Conservation (phyloP, 1,284 basidiomycete species). For the Baeospora myosura region DNA sequence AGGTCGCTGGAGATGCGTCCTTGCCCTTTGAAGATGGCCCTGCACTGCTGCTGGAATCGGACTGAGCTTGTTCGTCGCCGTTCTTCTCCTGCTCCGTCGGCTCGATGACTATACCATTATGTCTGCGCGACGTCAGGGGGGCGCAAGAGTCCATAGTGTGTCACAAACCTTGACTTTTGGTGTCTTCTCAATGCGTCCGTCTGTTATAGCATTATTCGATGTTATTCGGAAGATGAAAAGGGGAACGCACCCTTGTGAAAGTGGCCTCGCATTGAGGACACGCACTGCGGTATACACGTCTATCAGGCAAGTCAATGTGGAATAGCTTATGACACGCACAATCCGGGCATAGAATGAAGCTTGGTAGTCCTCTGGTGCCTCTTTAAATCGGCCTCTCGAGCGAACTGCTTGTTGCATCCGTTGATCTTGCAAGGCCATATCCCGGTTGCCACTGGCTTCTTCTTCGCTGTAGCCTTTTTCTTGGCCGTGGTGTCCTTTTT, state of each 20-base stretch:
- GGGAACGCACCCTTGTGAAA: constrained; percentile 58
- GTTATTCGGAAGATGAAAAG: constrained; percentile 3
- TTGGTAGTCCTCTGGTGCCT: constrained; percentile 72
- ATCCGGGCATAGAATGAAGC: constrained; percentile 59
- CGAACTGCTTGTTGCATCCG: constrained; percentile 71
- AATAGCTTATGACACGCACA: constrained; percentile 38
- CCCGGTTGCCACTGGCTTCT: no score
- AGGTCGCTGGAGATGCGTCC: no score
- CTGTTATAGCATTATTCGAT: constrained; percentile 23
- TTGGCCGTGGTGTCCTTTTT: no score
- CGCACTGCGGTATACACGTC: constrained; percentile 32
- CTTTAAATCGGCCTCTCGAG: constrained; percentile 71
- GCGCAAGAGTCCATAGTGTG: neutral
- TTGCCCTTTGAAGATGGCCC: no score
- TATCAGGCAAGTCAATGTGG: constrained; percentile 9
- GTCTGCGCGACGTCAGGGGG: neutral
- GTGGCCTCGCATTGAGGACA: constrained; percentile 73
- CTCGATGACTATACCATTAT: neutral
- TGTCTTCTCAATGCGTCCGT: constrained; percentile 55
- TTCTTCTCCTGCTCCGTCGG: neutral
- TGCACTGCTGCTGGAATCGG: no score
- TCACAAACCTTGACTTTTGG: constrained; percentile 58
- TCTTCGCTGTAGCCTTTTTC: no score
- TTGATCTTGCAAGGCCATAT: constrained; percentile 73
- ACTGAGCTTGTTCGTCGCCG: no score